These are phyloP conservation scores for Erigeron canadensis DNA, from an alignment of 129 eudicot genomes.

Conservation along the genomic window DNA sequence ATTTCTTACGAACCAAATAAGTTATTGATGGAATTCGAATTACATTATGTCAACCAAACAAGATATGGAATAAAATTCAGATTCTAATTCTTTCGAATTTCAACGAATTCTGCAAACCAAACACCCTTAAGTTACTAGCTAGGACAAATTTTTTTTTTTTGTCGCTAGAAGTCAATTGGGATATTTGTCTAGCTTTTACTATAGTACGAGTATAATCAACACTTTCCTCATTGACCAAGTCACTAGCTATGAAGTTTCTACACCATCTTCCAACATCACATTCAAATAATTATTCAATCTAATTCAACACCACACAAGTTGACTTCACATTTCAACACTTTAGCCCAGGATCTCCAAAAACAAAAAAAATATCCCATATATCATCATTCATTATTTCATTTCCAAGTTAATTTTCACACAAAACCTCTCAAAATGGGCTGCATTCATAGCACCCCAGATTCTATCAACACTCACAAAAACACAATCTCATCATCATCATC, in stretches of 20 bases:
- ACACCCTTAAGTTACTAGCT: too few relatives aligned
- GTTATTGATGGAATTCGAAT: too few relatives aligned
- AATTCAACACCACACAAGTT: constrained; percentile 26
- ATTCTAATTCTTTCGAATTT: too few relatives aligned
- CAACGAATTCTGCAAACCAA: too few relatives aligned
- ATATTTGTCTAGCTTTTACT: neutral
- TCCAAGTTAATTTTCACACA: neutral
- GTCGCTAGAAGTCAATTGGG: neutral
- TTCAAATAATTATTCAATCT: neutral
- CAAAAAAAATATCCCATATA: constrained; percentile 12
- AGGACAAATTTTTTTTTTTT: too few relatives aligned
- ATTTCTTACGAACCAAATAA: too few relatives aligned
- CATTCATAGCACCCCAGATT: constrained; percentile 9
- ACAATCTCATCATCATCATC: constrained; percentile 11
- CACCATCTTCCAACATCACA: constrained; percentile 20
- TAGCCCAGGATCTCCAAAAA: constrained; percentile 12
- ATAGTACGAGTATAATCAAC: neutral
- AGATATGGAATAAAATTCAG: too few relatives aligned
- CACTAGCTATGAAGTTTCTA: constrained; percentile 18
- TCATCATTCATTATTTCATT: neutral
- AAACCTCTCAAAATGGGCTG: constrained; percentile 32
- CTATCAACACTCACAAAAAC: constrained; percentile 19
- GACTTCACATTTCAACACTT: constrained; percentile 16
- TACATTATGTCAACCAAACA: too few relatives aligned
- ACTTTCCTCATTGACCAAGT: constrained; percentile 11